Base-by-base conservation (phyloP, 2,329 filamentous ascomycete species). In the Pseudomassariella vexata region DNA sequence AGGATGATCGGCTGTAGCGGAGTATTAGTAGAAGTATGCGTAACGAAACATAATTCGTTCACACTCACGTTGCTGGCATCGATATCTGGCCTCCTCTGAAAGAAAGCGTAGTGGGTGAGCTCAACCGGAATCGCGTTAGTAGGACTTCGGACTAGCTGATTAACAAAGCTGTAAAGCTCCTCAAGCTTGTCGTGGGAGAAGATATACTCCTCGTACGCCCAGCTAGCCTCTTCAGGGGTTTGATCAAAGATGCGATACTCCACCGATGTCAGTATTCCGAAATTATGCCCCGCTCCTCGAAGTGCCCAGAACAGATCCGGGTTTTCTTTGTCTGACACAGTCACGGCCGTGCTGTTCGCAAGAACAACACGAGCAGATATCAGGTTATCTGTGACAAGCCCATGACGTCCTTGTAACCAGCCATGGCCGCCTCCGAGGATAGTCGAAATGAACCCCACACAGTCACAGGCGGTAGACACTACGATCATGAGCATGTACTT, bases 221-320 rank as follows among this genome's bases (percentile, higher is more conserved):
- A 42, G 17, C 30, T 32, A 14, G 36, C 29, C 3, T 22, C 15
- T 6, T 30, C 22, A 18, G 37, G 28, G 21, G 28, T 17, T n/a
- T n/a, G n/a, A 17, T 38, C 37, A 25, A 36, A 32, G n/a, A 33
- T 19, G 5, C 23, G 22, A n/a, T 19, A 34, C 25, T 35, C 32
- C 8, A 36, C 24, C 19, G 34, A 36, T 18, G 37, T 31, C 14
- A 39, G 28, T 19, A 32, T 28, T 8, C 25, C 34, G 22, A 39
- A 30, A 22, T 35, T 32, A 28, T 36, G 33, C 23, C 24, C 32
- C 20, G 28, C 36, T 5, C 73, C 73, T 29, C 60, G 58, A 41
- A 78, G 59, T 1, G 59, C 73, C 73, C 72, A 79, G 47, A 61
- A 77, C 7, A 78, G 59, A 25, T 74, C 70, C 0, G 60, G 53